Percentiles rank a stretch among this genome's conserved stretches.
Evolutionary conservation across 768 basidiomycete genomes (phyloP).

Genomic region (Inosperma sp.): DNA sequence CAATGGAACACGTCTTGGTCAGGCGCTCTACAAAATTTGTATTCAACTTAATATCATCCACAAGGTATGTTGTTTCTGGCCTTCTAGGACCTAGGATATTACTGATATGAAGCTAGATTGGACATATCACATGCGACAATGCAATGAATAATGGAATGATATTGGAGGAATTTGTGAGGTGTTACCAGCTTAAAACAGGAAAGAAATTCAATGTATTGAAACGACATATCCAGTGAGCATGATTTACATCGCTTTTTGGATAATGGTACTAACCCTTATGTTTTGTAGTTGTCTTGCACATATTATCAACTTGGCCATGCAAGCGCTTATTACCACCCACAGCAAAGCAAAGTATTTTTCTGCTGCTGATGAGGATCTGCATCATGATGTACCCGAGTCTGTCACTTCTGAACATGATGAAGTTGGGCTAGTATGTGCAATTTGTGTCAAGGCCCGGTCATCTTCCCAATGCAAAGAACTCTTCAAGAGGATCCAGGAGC

Average conservation of each 20-base stretch:
- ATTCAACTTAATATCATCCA: slow-evolving; percentile 3
- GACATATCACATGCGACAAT: slow-evolving; percentile 7
- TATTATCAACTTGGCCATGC: slow-evolving; percentile 16
- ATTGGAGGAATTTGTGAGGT: slow-evolving; percentile 4
- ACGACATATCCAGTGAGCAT: slow-evolving; percentile 10
- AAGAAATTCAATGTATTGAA: slow-evolving; percentile 1
- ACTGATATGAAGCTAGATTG: slow-evolving; percentile 4
- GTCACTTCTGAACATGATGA: slow-evolving; percentile 6
- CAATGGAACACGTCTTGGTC: slow-evolving; percentile 23
- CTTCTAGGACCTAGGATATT: not conserved
- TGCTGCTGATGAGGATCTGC: not conserved
- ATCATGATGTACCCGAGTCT: not conserved
- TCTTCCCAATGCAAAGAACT: slow-evolving; percentile 10
- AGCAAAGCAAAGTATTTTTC: slow-evolving; percentile 10
- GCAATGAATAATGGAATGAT: too few relatives aligned
- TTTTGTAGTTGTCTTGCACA: slow-evolving; percentile 14
- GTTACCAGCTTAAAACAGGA: slow-evolving; percentile 9
- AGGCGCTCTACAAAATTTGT: slow-evolving; percentile 9
- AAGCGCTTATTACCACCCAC: slow-evolving; percentile 6
- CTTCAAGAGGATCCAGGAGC: slow-evolving; percentile 3
- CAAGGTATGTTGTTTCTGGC: slow-evolving; percentile 1
- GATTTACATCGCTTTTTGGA: not conserved
- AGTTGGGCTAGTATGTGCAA: slow-evolving; percentile 9
- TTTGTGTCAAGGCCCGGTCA: slow-evolving; percentile 15
- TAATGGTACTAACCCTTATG: too few relatives aligned